Evolutionary conservation across 108 stramenopile species (phyloP), one percentile per base, ranked within the genome.

Genomic region (Licmophora abbreviata): DNA sequence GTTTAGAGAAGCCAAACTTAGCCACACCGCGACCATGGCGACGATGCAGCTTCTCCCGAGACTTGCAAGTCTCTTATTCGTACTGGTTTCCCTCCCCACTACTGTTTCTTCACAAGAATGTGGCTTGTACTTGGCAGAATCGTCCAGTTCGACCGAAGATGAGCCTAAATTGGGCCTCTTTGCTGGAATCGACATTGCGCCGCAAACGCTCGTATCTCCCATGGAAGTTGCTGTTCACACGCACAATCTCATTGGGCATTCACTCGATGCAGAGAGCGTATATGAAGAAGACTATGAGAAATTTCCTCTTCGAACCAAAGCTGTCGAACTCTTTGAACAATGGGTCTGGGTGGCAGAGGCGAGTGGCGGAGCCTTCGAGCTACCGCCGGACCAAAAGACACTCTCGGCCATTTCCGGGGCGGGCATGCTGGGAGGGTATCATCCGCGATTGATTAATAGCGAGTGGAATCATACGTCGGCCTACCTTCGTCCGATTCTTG

Each of bases 121-220:
- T 52, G 61, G 62, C 38, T 36, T 73, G 29, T 79, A 70, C 33
- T n/a, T 79, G 54, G 77, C 77, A 21, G 31, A 47, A 17, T 74
- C 72, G 5, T 70, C 69, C 0, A 79, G 72, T 0, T 51, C 63
- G 15, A 59, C 64, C 14, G 35, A 43, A 12, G 62, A 61, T 0
- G 61, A 70, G 44, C 61, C 61, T 23, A 63, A 61, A 29, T 79
- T 68, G 77, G 72, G 72, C 9, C 22, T 79, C 4, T 79, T 51
- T 45, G 63, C 72, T 23, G 72, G 72, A 44, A 56, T 55, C 10
- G 36, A 61, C 17, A 27, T 67, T 25, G 22, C 22, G 14, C 31
- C 25, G 9, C 29, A 32, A 15, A 30, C 18, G 12, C 48, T 56
- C 0, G 45, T 79, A 22, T 68, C 68, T 2, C 49, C 36, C 48